Evolutionary conservation across 2,329 filamentous ascomycete genomes (phyloP).

Genomic region (Paraphaeosphaeria sporulosa): DNA sequence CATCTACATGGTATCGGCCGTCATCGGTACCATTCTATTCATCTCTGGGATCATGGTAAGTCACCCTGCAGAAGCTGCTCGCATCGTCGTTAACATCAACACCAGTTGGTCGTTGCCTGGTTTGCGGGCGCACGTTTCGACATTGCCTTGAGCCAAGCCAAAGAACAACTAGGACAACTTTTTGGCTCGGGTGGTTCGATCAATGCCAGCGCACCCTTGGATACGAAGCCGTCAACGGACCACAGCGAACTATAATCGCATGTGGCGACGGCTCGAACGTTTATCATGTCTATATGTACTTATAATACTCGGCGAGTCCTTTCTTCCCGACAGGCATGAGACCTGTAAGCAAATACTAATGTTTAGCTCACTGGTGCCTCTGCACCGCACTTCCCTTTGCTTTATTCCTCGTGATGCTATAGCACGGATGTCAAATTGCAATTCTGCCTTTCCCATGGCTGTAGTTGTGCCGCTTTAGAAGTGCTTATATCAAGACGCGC

Average conservation of each 20-base stretch:
- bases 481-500: constrained; percentile 68
- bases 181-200: constrained; percentile 28
- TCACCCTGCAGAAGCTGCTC: constrained; percentile 21
- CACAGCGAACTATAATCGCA: constrained; percentile 53
- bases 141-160: constrained; percentile 66
- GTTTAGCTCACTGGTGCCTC: constrained; percentile 18
- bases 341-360: constrained; percentile 35
- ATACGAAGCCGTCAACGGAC: constrained; percentile 29
- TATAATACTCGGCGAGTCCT: constrained; percentile 33
- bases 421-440: constrained; percentile 99
- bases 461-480: constrained; percentile 93
- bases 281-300: constrained; percentile 38
- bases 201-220: constrained; percentile 4
- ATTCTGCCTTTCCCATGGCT: constrained; percentile 80
- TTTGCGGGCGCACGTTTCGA: constrained; percentile 85
- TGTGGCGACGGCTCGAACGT: background rate
- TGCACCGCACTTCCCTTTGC: constrained; percentile 5
- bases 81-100: constrained; percentile 24
- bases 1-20: constrained; percentile 70
- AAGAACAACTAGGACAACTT: constrained; percentile 56
- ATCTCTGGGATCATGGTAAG: constrained; percentile 83
- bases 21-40: constrained; percentile 72
- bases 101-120: constrained; percentile 78
- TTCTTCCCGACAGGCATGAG: constrained; percentile 23
- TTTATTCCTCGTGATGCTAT: constrained; percentile 24